These are phyloP conservation scores for Knoxdaviesia capensis DNA, from an alignment of 2,329 filamentous ascomycete genomes.

Conservation along the genomic window DNA sequence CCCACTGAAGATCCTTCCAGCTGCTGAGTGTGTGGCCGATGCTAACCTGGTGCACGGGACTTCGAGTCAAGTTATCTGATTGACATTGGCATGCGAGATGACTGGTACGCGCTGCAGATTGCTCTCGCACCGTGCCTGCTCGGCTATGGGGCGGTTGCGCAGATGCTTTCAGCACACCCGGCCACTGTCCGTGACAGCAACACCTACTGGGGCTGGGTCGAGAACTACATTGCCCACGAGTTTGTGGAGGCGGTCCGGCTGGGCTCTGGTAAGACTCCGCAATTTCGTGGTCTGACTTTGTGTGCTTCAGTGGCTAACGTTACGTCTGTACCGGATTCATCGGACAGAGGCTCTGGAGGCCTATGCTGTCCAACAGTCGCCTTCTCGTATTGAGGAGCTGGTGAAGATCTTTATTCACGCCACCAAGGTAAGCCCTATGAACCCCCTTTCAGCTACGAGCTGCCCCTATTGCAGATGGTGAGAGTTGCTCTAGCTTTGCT, in stretches of 20 bases:
- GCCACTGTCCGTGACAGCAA: slow-evolving; percentile 45
- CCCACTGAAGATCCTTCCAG: too few species aligned
- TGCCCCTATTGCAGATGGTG: too few species aligned
- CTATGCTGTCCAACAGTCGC: slow-evolving; percentile 52
- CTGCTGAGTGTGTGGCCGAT: too few species aligned
- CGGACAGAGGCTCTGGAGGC: slow-evolving; percentile 50
- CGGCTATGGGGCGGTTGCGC: slow-evolving; percentile 70
- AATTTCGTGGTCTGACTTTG: not conserved
- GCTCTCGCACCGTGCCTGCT: slow-evolving; percentile 72
- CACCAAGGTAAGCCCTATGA: slow-evolving; percentile 42
- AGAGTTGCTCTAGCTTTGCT: too few species aligned
- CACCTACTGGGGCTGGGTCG: slow-evolving; percentile 75
- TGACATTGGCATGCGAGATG: slow-evolving; percentile 70
- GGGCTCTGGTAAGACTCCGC: slow-evolving; percentile 39
- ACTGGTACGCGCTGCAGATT: slow-evolving; percentile 74
- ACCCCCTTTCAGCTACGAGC: not conserved
- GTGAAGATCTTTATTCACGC: slow-evolving; percentile 70
- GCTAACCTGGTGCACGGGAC: too few species aligned
- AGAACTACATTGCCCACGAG: slow-evolving; percentile 69
- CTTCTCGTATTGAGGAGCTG: slow-evolving; percentile 59
- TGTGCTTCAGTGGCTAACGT: not conserved
- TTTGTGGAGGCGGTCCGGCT: slow-evolving; percentile 51
- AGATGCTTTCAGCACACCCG: slow-evolving; percentile 42
- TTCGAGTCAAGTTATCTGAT: slow-evolving; percentile 46
- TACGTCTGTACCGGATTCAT: not conserved